Percentiles rank a stretch among this genome's conserved stretches.
These are phyloP conservation scores for Lactifluus volemus DNA, from an alignment of 768 basidiomycete genomes.

Conservation along the genomic window DNA sequence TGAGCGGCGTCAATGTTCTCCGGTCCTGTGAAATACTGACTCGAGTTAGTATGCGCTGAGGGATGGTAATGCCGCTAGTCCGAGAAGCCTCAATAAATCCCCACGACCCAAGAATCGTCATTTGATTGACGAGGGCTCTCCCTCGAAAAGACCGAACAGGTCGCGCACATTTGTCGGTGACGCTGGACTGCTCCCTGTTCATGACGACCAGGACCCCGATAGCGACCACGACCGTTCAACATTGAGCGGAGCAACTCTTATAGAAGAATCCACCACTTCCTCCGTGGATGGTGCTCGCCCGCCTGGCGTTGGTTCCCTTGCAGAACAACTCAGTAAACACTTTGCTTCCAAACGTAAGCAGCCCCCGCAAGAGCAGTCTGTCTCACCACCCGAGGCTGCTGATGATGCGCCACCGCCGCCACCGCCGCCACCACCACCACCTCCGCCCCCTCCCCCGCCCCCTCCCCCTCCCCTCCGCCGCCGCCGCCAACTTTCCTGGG, in stretches of 20 bases:
- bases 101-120: constrained; percentile 45
- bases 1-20: constrained; percentile 29
- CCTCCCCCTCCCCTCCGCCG: constrained; percentile 28
- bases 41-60: constrained; percentile 47
- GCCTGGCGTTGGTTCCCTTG: constrained; percentile 40
- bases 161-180: constrained; percentile 35
- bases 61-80: constrained; percentile 49
- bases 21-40: not conserved
- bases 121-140: constrained; percentile 30
- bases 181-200: constrained; percentile 29
- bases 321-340: constrained; percentile 56
- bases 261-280: constrained; percentile 42
- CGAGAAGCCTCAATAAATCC: constrained; percentile 61
- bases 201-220: constrained; percentile 43
- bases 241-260: constrained; percentile 40
- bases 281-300: constrained; percentile 28
- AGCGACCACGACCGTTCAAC: constrained; percentile 45
- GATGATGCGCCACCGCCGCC: constrained; percentile 11
- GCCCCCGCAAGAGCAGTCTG: constrained; percentile 29
- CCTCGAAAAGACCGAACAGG: constrained; percentile 32
- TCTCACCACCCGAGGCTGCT: constrained; percentile 33
- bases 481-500: constrained; percentile 24
- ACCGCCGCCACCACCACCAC: constrained; percentile 23
- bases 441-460: constrained; percentile 25
- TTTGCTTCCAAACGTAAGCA: constrained; percentile 40